Base-by-base conservation (phyloP, 1,139 yeast genomes). In the Geotrichum candidum region DNA sequence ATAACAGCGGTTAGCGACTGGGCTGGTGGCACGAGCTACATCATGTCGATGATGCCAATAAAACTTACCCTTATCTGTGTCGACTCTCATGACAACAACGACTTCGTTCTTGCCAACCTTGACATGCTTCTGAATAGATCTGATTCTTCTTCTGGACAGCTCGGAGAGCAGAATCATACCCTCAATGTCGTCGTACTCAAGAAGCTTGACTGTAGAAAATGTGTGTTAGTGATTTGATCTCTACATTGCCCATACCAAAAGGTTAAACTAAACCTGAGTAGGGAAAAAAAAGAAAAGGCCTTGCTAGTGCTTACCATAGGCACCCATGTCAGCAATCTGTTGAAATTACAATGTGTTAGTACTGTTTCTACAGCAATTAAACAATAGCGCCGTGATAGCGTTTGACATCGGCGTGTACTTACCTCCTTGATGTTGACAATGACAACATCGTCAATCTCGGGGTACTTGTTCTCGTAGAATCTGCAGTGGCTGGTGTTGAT, bases 81-180 rank as follows among this genome's bases (percentile, higher is more conserved):
- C 99, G 66, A 94, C 99, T 82, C 99, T 89, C 75, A 94, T 82
- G n/a, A 95, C 99, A 64, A 94, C 98, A 41, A 95, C 99, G 64
- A 94, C 98, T 78, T 94, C 99, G 74, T 95, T 94, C 76, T 96
- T 90, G 68, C 99, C 99, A 65, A 94, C 98, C 80, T 97, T 89
- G 76, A 94, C 92, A 76, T 91, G 85, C 76, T 94, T 95, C 78
- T 94, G 99, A 73, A 94, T 94, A 62, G 97, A 90, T 78, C 99
- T 85, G 73, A 94, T 94, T 81, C 99, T 96, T 83, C 99, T 90
- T 84, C 99, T 90, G 50, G 98, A 91, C 70, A 94, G 84, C 79
- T 94, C 99, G 52, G 97, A 89, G 72, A 94, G 84, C 69, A 94
- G 82, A 65, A 94, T 96, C 99, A 94, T 94, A 72, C 99, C 99